Base-by-base conservation (phyloP, 1,139 yeast genomes). In the Scheffersomyces segobiensis region DNA sequence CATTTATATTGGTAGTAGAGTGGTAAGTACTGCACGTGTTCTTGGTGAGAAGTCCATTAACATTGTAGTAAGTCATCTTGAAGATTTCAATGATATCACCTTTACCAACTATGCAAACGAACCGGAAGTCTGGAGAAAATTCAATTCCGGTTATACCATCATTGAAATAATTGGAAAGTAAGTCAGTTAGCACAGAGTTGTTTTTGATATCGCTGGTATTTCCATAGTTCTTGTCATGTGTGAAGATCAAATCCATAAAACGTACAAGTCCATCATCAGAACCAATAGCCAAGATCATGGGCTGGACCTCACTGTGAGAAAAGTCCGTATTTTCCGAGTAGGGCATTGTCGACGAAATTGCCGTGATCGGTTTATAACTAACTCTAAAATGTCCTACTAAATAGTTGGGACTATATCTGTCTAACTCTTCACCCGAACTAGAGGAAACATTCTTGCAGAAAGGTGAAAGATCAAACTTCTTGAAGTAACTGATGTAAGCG, bases 251-350 rank as follows among this genome's bases (percentile, higher is more conserved):
- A 67, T 88, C 89, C 52, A 90, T 72, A 39, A 89, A 67, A 53
- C 89, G 74, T 18, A 88, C 75, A 62, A 83, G 82, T 1, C 95
- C 96, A 68, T 89, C 93, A 63, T 85, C 89, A 6, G 87, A 77
- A 0, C 89, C 86, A 50, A 88, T 70, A 0, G 89, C 86, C 7
- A 77, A 61, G 22, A 82, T 64, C 63, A 87, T 84, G 21, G 91
- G 89, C 26, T 48, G 50, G 26, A 14, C n/a, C 12, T 48, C 50
- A 47, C 65, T 70, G 53, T 53, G 60, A 2, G 53, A 51, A 50
- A 50, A 6, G 52, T 51, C 55, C 12, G 22, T 52, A n/a, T 14
- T 20, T 7, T 46, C 53, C 2, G 32, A 56, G 49, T 57, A 54
- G 5, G 78, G 73, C 42, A 77, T 70, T 17, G 84, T 72, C 20